Percentiles rank a stretch among this genome's conserved stretches.
These are phyloP conservation scores for Phyllosticta paracitricarpa DNA, from an alignment of 2,329 filamentous ascomycete species.

Conservation along the genomic window DNA sequence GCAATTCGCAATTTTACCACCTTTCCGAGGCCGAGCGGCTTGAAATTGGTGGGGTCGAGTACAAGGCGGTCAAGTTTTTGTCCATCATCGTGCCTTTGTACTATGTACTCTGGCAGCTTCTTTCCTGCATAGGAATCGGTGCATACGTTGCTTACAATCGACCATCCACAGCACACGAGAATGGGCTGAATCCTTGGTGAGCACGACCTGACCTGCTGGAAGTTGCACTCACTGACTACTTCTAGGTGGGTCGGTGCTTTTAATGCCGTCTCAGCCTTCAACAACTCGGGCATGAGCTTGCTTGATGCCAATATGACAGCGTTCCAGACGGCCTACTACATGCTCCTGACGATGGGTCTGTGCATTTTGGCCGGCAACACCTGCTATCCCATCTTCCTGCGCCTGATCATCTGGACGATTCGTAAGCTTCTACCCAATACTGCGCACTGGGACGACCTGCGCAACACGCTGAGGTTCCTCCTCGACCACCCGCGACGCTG, in stretches of 20 bases:
- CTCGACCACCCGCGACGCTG: slow-evolving; percentile 53
- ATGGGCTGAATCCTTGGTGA: slow-evolving; percentile 52
- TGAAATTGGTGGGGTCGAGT: slow-evolving; percentile 52
- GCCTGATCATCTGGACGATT: slow-evolving; percentile 47
- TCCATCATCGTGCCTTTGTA: slow-evolving; percentile 52
- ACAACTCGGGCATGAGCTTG: slow-evolving; percentile 61
- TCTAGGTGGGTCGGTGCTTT: slow-evolving; percentile 53
- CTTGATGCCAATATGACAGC: slow-evolving; percentile 56
- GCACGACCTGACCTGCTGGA: background rate
- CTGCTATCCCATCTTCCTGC: slow-evolving; percentile 47
- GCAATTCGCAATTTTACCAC: slow-evolving; percentile 47
- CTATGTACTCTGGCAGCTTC: slow-evolving; percentile 48
- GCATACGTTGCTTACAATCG: slow-evolving; percentile 50
- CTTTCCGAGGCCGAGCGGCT: slow-evolving; percentile 45
- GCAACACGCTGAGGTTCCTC: slow-evolving; percentile 43
- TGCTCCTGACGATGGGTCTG: slow-evolving; percentile 40
- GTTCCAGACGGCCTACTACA: slow-evolving; percentile 39
- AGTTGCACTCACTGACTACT: background rate
- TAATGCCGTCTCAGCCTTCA: slow-evolving; percentile 58
- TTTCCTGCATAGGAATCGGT: slow-evolving; percentile 50
- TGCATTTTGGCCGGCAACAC: slow-evolving; percentile 45
- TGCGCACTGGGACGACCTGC: slow-evolving; percentile 28
- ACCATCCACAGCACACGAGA: slow-evolving; percentile 38
- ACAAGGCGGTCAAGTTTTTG: slow-evolving; percentile 51
- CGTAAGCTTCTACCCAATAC: slow-evolving; percentile 35